Evolutionary conservation across 2,329 filamentous ascomycete species (phyloP).

Genomic region (Ceratocystis cacaofunesta): DNA sequence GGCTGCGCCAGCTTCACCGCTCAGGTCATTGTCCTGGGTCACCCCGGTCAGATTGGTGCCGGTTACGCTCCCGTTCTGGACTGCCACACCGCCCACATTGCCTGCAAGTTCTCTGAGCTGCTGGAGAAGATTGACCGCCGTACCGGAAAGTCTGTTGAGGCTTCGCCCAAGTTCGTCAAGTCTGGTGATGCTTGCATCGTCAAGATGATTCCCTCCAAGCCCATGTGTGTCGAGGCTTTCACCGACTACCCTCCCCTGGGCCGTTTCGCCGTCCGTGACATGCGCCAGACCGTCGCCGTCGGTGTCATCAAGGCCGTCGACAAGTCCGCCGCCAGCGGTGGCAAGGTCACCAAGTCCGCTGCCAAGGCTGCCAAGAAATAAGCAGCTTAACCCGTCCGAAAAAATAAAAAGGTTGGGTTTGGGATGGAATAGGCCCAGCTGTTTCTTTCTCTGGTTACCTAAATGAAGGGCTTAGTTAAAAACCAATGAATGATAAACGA

Average conservation of each 20-base stretch:
- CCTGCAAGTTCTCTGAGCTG: constrained; percentile 99
- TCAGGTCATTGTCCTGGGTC: constrained; percentile 99
- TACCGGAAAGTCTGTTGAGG: constrained; percentile 95
- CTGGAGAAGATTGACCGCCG: constrained; percentile 99
- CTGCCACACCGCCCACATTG: constrained; percentile 99
- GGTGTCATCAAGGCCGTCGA: constrained; percentile 86
- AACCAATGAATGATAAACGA: constrained; percentile 16
- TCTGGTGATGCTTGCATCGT: constrained; percentile 99
- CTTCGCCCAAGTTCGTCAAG: constrained; percentile 98
- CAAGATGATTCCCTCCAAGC: constrained; percentile 99
- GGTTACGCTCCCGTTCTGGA: constrained; percentile 98
- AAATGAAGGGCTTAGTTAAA: constrained; percentile 11
- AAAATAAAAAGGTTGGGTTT: constrained; percentile 15
- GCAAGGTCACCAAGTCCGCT: constrained; percentile 59
- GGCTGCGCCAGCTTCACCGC: constrained; percentile 92
- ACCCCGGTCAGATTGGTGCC: constrained; percentile 98
- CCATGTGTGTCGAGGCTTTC: constrained; percentile 99
- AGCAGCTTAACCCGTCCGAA: constrained; percentile 22
- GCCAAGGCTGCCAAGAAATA: constrained; percentile 66
- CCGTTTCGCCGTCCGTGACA: constrained; percentile 99
- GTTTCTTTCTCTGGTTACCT: constrained; percentile 5
- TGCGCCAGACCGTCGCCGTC: constrained; percentile 80
- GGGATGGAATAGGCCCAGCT: constrained; percentile 11
- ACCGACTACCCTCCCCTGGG: constrained; percentile 98
- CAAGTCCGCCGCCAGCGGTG: constrained; percentile 41